Base-by-base conservation (phyloP, 768 basidiomycete species). In the Flagelloscypha sp. region DNA sequence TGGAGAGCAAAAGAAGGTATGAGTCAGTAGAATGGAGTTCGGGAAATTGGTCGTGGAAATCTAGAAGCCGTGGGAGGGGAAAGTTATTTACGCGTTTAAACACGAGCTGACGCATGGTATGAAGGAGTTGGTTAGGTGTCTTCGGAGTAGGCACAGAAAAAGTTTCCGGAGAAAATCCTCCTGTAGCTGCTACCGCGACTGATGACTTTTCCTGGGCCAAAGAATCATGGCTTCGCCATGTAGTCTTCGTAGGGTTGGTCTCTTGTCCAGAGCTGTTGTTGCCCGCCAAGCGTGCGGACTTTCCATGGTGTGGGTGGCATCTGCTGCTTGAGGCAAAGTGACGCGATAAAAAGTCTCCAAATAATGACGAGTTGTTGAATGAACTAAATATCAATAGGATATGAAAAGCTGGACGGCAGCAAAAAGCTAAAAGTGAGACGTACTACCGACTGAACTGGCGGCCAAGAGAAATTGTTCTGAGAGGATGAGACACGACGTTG, bases 41-140 rank as follows among this genome's bases (percentile, higher is more conserved):
- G 9, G 59, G 54, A 44, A 65, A 57, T 22, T 55, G 37, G 20
- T 53, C 55, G 48, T 79, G 73, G 45, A 71, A 76, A 35, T 68
- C 62, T n/a, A 75, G 34, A n/a, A 76, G 44, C 6, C 48, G 52
- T 3, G 62, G 53, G 25, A 68, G 53, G 28, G 49, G 46, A 12
- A 59, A 54, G 10, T 43, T 28, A 18, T 54, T 59, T 19, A 49
- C 50, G 6, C 47, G 52, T n/a, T 46, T 43, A 16, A 51, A 54
- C 23, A 64, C 36, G 24, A 68, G 55, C 42, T 53, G 55, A 19
- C 70, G 45, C 30, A 76, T 54, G 43, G 68, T 70, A 22, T 50
- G 55, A 42, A 40, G 22, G 9, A 50, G 37, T 9, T 48, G 45
- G 13, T 24, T 33, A 16, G 39, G 22, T 7, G 44, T 41, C 13